A percentile compares a stretch with the other conserved stretches of the same genome.
These are phyloP conservation scores for Crithidia mellificae DNA, from an alignment of 208 protist species.

Conservation along the genomic window DNA sequence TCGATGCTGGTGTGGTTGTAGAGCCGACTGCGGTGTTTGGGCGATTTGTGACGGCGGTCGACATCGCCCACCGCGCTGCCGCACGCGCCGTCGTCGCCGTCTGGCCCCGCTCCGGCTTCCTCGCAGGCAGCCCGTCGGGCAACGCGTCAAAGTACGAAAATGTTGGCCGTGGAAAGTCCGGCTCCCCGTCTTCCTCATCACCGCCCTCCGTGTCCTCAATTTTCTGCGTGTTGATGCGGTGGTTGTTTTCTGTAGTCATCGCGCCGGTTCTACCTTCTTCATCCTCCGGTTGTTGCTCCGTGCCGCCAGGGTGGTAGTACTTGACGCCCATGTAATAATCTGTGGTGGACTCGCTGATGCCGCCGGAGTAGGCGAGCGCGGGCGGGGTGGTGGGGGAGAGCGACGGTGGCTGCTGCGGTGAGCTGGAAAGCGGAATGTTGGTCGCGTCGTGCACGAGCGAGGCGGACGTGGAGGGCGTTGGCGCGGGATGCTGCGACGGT, in stretches of 20 bases:
- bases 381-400: background rate
- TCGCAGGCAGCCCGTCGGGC: background rate
- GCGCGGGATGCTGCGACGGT: background rate
- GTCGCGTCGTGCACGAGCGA: background rate
- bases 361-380: background rate
- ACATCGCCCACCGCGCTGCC: background rate
- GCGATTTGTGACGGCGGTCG: background rate
- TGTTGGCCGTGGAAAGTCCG: background rate
- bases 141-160: background rate
- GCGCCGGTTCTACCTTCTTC: background rate
- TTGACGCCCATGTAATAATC: slow-evolving; percentile 8
- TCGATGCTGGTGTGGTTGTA: background rate
- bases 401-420: background rate
- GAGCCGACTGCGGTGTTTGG: background rate
- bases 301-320: background rate
- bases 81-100: background rate
- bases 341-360: background rate
- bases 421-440: slow-evolving; percentile 4
- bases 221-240: too few relatives aligned
- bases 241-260: too few relatives aligned
- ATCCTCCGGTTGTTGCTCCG: background rate
- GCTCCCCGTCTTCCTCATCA: background rate
- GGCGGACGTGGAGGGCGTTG: background rate
- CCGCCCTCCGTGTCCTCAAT: background rate
- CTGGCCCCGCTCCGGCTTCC: background rate